These are phyloP conservation scores for Fraxinus floribunda DNA, from an alignment of 305 asterid species.

Conservation along the genomic window DNA sequence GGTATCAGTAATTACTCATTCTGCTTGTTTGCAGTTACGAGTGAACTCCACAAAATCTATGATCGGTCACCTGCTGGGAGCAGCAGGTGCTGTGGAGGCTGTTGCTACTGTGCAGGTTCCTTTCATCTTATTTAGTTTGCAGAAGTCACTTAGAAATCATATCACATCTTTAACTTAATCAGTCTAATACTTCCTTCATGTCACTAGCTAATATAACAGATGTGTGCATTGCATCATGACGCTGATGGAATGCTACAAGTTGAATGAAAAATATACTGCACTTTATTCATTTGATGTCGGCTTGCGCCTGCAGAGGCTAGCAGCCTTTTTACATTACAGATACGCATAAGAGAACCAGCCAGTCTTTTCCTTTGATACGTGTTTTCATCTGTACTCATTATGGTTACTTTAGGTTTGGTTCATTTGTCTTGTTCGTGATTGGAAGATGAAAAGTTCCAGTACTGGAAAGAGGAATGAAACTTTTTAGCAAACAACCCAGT, in stretches of 20 bases:
- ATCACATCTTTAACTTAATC: not conserved
- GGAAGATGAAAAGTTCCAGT: not conserved
- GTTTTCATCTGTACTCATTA: not conserved
- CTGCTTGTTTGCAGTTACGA: constrained; percentile 32
- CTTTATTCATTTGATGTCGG: not conserved
- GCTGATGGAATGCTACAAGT: not conserved
- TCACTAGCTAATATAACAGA: not conserved
- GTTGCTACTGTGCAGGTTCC: constrained; percentile 45
- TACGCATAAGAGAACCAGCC: not conserved
- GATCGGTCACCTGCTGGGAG: constrained; percentile 54
- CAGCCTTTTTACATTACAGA: not conserved
- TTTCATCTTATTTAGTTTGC: not conserved
- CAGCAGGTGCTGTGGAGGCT: constrained; percentile 55
- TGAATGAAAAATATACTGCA: not conserved
- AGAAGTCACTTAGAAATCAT: not conserved
- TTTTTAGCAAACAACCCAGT: not conserved
- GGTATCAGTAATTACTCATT: constrained; percentile 15
- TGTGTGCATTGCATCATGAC: not conserved
- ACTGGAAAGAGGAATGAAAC: not conserved
- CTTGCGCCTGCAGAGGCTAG: not conserved
- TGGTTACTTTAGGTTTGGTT: not conserved
- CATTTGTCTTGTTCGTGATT: not conserved
- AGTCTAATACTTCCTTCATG: not conserved
- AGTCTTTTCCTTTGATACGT: not conserved
- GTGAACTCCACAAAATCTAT: constrained; percentile 55